Base-by-base conservation (phyloP, 805 yeast genomes). In the Debaryomyces hansenii region DNA sequence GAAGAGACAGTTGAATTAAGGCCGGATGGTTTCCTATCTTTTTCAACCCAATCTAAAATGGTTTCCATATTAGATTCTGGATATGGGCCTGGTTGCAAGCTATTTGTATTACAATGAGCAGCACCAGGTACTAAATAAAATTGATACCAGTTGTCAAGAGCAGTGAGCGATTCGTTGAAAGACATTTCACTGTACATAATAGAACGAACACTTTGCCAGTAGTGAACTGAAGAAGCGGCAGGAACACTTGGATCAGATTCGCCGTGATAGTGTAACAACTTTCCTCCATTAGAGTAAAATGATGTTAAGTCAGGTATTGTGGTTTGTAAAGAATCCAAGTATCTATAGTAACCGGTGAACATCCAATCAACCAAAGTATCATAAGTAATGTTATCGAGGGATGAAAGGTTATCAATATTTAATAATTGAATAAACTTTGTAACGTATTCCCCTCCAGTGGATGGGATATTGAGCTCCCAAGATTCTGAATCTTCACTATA, bases 91-190 rank as follows among this genome's bases (percentile, higher is more conserved):
- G 46, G 46, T 15, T 42, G 46, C 21, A 42, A 32, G 16, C 15
- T 12, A 21, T 42, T 42, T 15, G 46, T 42, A 15, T 27, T 42
- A 37, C 46, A 42, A 27, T 42, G 46, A 20, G 46, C 46, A 28
- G 46, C 46, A 37, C 46, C 46, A 14, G 46, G 42, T 20, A 42
- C 46, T 5, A 42, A 27, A 33, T 42, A 42, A n/a, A 42, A 42
- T 29, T 42, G 46, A 16, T 42, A 42, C 46, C 46, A 42, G 21
- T 42, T 24, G 16, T 36, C 41, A 14, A 42, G 24, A 4, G 14
- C 46, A 24, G 15, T 37, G 9, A 20, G 32, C n/a, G 42, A 15
- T 14, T 36, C 41, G 33, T 37, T n/a, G n/a, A 14, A 15, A n/a
- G 41, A 16, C 20, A 37, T 5, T 20, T 42, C 20, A 10, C 20